Evolutionary conservation across 208 protist species (phyloP).

Genomic region (Crithidia brevicula): DNA sequence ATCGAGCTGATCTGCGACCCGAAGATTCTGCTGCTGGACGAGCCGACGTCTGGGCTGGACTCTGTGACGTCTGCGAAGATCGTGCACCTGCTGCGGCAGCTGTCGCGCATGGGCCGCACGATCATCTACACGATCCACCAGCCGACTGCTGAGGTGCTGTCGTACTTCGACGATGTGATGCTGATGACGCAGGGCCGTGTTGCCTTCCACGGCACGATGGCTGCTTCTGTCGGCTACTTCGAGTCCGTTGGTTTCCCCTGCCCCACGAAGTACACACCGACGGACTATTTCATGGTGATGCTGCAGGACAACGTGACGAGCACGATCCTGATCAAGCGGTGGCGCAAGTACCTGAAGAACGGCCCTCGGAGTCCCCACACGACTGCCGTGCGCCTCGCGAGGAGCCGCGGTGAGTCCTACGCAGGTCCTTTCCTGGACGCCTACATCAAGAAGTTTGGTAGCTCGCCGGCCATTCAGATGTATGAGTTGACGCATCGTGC

Average conservation of each 20-base stretch:
- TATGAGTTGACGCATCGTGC: conserved; percentile 51
- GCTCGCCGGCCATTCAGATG: conserved; percentile 60
- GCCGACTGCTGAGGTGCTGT: conserved; percentile 90
- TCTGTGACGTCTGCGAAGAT: conserved; percentile 83
- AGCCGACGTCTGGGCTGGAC: conserved; percentile 93
- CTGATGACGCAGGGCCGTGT: conserved; percentile 80
- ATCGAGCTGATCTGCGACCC: conserved; percentile 91
- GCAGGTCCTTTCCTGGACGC: conserved; percentile 49
- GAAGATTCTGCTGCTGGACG: conserved; percentile 87
- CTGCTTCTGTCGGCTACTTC: conserved; percentile 82
- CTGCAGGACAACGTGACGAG: conserved; percentile 67
- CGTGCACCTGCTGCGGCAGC: conserved; percentile 70
- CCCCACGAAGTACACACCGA: conserved; percentile 78
- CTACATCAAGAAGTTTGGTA: conserved; percentile 56
- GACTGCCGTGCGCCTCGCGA: conserved; percentile 46
- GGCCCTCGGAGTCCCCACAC: conserved; percentile 54
- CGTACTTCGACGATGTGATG: conserved; percentile 93
- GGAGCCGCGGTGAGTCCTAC: conserved; percentile 40
- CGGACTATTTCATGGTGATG: conserved; percentile 89
- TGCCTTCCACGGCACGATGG: conserved; percentile 86
- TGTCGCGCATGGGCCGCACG: conserved; percentile 81
- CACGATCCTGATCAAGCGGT: conserved; percentile 70
- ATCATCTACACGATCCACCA: conserved; percentile 96
- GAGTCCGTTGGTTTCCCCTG: conserved; percentile 70
- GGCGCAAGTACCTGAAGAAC: conserved; percentile 66